Conservation (phyloP, 352 stramenopile genomes). For the Pythium dissimile region DNA sequence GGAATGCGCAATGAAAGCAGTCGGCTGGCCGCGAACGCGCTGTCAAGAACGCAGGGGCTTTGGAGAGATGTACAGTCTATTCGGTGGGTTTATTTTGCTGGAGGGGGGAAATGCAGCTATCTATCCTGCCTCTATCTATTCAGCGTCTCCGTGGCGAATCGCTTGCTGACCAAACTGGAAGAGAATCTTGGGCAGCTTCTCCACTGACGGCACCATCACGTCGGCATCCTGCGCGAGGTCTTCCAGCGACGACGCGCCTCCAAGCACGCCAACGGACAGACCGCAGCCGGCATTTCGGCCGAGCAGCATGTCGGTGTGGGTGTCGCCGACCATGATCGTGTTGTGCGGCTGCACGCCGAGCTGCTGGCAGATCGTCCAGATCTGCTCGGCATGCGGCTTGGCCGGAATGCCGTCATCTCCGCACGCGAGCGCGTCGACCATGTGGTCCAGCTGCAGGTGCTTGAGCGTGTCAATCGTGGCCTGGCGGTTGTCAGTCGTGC, state of each 20-base stretch:
- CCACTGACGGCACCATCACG: constrained; percentile 75
- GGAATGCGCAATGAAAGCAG: constrained; percentile 7
- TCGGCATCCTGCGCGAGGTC: constrained; percentile 81
- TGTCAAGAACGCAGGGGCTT: no score
- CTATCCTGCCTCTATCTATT: constrained; percentile 7
- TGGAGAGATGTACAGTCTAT: no score
- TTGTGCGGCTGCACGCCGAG: constrained; percentile 78
- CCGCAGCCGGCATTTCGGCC: constrained; percentile 72
- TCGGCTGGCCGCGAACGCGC: no score
- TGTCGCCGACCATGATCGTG: constrained; percentile 88
- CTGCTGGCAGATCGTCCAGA: constrained; percentile 80
- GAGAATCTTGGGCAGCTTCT: constrained; percentile 74
- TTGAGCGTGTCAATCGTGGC: constrained; percentile 73
- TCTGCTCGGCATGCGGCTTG: constrained; percentile 82
- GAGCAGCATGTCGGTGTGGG: constrained; percentile 82
- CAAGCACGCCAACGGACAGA: constrained; percentile 73
- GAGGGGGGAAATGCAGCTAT: no score
- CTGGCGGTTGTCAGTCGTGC: constrained; percentile 82
- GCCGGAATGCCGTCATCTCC: constrained; percentile 80
- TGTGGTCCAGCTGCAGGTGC: constrained; percentile 64
- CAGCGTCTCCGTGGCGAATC: constrained; percentile 42
- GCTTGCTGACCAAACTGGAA: constrained; percentile 84
- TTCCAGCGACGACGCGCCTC: constrained; percentile 74
- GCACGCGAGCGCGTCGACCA: constrained; percentile 77
- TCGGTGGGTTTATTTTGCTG: no score